Percentiles rank a stretch among this genome's conserved stretches.
Evolutionary conservation across 83 land plant genomes (phyloP).

Genomic region (Picea abies): DNA sequence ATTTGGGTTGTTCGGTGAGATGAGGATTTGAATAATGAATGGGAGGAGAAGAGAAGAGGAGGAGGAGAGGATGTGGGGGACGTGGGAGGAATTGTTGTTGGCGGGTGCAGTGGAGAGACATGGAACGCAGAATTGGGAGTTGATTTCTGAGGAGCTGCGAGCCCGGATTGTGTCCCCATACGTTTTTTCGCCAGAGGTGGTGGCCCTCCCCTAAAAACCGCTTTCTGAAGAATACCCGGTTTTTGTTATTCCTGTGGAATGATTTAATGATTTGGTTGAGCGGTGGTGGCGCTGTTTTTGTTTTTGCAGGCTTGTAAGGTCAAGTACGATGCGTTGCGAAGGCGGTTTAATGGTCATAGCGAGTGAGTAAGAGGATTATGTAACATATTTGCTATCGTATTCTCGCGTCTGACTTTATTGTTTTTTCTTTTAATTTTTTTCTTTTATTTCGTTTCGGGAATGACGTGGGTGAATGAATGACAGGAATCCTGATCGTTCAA

Average conservation of each 20-base stretch:
- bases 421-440: background rate
- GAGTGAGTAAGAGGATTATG: background rate
- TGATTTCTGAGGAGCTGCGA: slow-evolving; percentile 54
- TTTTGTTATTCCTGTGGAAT: no score
- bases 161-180: slow-evolving; percentile 17
- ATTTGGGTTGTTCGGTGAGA: no score
- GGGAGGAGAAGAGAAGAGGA: no score
- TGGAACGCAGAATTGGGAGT: slow-evolving; percentile 63
- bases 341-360: background rate
- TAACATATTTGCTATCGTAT: background rate
- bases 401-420: background rate
- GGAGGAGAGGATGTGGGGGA: no score
- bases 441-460: no score
- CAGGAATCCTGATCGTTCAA: background rate
- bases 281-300: background rate
- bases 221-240: no score
- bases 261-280: no score
- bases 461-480: background rate
- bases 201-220: no score
- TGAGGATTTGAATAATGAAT: no score
- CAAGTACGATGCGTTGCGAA: slow-evolving; percentile 7
- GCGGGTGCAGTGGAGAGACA: slow-evolving; percentile 70
- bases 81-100: slow-evolving; percentile 68
- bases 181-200: background rate
- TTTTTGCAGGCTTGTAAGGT: slow-evolving; percentile 10